Conservation (phyloP, 2,329 filamentous ascomycete genomes). For the Paraphaeosphaeria sporulosa region DNA sequence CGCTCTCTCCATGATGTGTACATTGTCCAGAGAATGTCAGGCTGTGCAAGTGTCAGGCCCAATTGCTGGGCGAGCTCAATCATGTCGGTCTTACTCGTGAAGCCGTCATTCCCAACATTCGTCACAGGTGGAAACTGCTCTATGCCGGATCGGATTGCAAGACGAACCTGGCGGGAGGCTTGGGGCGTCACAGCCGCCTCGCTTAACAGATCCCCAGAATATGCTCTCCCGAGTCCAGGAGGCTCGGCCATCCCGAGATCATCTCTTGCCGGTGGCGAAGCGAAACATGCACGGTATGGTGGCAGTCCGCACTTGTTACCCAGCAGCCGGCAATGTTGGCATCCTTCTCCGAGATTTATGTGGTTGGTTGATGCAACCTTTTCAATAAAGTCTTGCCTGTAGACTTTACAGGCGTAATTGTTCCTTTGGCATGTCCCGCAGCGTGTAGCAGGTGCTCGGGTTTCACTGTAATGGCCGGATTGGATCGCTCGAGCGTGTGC, state of each 20-base stretch:
- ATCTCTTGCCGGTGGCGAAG: neutral
- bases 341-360: constrained; percentile 13
- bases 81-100: neutral
- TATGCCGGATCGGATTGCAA: neutral
- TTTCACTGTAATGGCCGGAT: constrained; percentile 9
- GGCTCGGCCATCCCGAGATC: neutral
- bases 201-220: neutral
- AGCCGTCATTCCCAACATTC: neutral
- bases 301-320: constrained; percentile 10
- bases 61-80: neutral
- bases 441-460: constrained; percentile 8
- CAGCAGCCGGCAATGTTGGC: constrained; percentile 18
- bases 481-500: constrained; percentile 23
- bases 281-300: neutral
- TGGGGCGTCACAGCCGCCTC: constrained; percentile 2
- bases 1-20: constrained; percentile 7
- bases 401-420: constrained; percentile 18
- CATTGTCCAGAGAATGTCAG: constrained; percentile 6
- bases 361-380: neutral
- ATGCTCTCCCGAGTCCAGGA: neutral
- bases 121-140: neutral
- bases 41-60: neutral
- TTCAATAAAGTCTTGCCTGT: constrained; percentile 9
- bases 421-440: constrained; percentile 10
- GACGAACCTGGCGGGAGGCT: neutral